Base-by-base conservation (phyloP, 495 filamentous ascomycete species). In the Aspergillus coremiiformis region DNA sequence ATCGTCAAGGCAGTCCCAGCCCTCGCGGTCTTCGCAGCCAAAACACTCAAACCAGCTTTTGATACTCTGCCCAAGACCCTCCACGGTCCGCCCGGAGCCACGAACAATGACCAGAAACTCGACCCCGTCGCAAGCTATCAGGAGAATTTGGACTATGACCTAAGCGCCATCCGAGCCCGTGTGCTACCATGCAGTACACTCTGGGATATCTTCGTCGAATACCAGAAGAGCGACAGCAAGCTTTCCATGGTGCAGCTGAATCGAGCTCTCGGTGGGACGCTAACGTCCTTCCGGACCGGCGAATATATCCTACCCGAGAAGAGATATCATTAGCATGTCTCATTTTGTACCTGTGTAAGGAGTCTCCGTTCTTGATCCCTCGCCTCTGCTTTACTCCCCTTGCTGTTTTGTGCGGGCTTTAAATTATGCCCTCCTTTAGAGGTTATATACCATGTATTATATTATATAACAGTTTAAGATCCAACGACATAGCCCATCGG, bases 141-240 rank as follows among this genome's bases (percentile, higher is more conserved):
- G 43, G 62, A 65, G 17, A 67, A 69, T 24, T 47, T 72, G 4
- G 61, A 73, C 35, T 74, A 73, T 50, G 69, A 73, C 32, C 48
- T 74, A 0, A 62, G 52, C n/a, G 58, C 58, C 1, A 51, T 62
- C 14, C 63, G 64, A n/a, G 8, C 64, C 2, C 63, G 64, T 0
- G 24, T 24, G 12, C 49, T 74, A 3, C 54, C 64, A 0, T 17
- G 43, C 5, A 7, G 20, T 0, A 55, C 61, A 0, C n/a, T 74
- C 5, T 63, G 66, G 66, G 68, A 70, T 20, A 57, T 74, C 24
- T 51, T 60, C 3, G 3, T 69, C 9, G 62, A 68, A 37, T 74
- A 69, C 24, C 45, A 66, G 32, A 59, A 64, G 9, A 15, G 41
- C 1, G 46, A 59, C 11, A 17, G 23, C 7, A 55, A 59, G 19